phyloP scores from a whole-genome alignment of 257 asterid genomes.

The Nicotiana tabacum region DNA sequence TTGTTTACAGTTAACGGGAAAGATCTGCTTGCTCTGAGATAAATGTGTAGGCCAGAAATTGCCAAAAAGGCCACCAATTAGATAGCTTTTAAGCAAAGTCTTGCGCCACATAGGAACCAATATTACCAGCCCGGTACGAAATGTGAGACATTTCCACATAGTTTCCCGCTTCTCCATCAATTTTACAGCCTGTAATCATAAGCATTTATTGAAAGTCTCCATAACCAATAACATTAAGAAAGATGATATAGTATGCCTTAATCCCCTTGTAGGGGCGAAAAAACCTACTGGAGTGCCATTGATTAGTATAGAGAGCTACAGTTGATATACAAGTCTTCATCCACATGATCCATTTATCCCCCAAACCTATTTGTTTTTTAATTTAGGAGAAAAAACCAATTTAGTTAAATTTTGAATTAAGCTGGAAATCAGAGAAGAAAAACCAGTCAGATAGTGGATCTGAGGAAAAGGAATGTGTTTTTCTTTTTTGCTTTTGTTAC shows the following conservation, averaged over 20 bases:
- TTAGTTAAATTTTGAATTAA: not conserved
- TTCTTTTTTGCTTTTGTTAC: not conserved
- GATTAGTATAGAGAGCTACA: not conserved
- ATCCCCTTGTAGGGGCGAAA: not conserved
- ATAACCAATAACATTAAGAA: not conserved
- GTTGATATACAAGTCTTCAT: not conserved
- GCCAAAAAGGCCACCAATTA: not conserved
- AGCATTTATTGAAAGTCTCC: not conserved
- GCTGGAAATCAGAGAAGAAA: not conserved
- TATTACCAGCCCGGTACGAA: not conserved
- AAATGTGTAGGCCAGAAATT: not conserved
- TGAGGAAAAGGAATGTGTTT: not conserved
- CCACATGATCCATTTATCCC: not conserved
- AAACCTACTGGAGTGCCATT: not conserved
- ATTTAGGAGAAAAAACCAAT: not conserved
- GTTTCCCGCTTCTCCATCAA: not conserved
- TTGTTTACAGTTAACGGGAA: not conserved
- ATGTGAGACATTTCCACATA: not conserved
- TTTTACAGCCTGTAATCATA: not conserved
- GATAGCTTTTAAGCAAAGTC: not conserved
- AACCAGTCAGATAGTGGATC: not conserved
- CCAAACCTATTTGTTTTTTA: not conserved
- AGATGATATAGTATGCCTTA: not conserved
- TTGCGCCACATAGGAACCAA: not conserved
- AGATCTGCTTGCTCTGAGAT: not conserved